These are phyloP conservation scores for Kwoniella newhampshirensis DNA, from an alignment of 768 basidiomycete species.

Conservation along the genomic window DNA sequence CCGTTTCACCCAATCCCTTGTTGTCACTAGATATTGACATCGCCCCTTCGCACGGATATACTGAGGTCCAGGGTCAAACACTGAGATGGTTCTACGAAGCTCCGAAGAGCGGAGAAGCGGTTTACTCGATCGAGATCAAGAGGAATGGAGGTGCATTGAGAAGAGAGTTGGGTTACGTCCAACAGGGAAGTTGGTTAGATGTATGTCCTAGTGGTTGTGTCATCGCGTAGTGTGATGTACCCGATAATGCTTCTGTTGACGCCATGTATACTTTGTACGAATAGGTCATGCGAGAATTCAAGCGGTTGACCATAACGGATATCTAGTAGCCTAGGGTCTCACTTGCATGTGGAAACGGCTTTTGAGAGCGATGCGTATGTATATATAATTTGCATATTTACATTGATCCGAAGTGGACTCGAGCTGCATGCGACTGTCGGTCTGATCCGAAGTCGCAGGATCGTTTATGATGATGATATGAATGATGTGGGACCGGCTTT, in stretches of 20 bases:
- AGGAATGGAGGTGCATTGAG: slow-evolving; percentile 57
- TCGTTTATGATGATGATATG: no score
- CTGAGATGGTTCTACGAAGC: slow-evolving; percentile 60
- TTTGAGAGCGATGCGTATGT: no score
- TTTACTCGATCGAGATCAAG: slow-evolving; percentile 56
- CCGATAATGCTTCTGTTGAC: slow-evolving; percentile 2
- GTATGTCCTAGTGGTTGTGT: slow-evolving; percentile 44
- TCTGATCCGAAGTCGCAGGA: no score
- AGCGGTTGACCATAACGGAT: slow-evolving; percentile 1
- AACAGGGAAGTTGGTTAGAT: slow-evolving; percentile 39
- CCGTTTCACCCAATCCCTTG: slow-evolving; percentile 8
- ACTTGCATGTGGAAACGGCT: no score
- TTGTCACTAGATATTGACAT: slow-evolving; percentile 40
- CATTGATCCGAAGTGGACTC: no score
- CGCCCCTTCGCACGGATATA: slow-evolving; percentile 58
- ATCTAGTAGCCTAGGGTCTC: no score
- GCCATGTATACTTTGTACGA: not conserved
- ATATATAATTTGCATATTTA: no score
- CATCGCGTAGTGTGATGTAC: slow-evolving; percentile 17
- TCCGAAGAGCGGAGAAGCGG: slow-evolving; percentile 46
- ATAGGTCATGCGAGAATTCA: slow-evolving; percentile 9
- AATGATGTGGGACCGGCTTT: no score
- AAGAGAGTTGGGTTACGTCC: slow-evolving; percentile 26
- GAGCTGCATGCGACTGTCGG: no score
- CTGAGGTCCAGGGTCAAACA: slow-evolving; percentile 59